Conservation (phyloP, 208 protist genomes). For the Leptomonas seymouri region DNA sequence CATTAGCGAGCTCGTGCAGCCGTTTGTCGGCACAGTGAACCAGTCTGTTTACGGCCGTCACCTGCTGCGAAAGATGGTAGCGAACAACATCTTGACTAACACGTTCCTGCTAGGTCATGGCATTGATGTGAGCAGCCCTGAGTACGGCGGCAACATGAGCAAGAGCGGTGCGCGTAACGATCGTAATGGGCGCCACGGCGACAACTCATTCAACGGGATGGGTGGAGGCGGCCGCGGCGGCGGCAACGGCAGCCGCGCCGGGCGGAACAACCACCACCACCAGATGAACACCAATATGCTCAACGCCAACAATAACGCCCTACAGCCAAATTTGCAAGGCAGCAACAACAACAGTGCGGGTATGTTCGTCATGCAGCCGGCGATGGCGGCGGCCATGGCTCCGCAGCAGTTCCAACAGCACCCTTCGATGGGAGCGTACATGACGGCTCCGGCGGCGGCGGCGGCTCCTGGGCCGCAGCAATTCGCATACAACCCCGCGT, state of each 20-base stretch:
- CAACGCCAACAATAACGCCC: constrained; percentile 24
- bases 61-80: constrained; percentile 77
- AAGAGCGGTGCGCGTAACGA: constrained; percentile 25
- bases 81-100: constrained; percentile 51
- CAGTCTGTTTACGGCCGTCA: constrained; percentile 76
- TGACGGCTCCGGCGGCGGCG: constrained; percentile 1
- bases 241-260: constrained; percentile 15
- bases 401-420: constrained; percentile 23
- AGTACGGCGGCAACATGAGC: constrained; percentile 38
- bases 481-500: background rate
- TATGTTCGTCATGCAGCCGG: constrained; percentile 5
- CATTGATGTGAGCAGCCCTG: constrained; percentile 42
- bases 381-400: constrained; percentile 17
- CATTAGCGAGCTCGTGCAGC: constrained; percentile 57
- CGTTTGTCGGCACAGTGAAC: constrained; percentile 51
- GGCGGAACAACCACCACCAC: constrained; percentile 5
- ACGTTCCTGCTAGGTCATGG: constrained; percentile 33
- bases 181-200: constrained; percentile 6
- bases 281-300: constrained; percentile 13
- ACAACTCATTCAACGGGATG: constrained; percentile 17
- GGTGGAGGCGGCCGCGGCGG: background rate
- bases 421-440: constrained; percentile 17
- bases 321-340: background rate
- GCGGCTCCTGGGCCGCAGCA: constrained; percentile 3
- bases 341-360: constrained; percentile 21